Percentiles rank a stretch among this genome's conserved stretches.
Conservation (phyloP, 805 yeast species). For the Scheffersomyces ergatensis region DNA sequence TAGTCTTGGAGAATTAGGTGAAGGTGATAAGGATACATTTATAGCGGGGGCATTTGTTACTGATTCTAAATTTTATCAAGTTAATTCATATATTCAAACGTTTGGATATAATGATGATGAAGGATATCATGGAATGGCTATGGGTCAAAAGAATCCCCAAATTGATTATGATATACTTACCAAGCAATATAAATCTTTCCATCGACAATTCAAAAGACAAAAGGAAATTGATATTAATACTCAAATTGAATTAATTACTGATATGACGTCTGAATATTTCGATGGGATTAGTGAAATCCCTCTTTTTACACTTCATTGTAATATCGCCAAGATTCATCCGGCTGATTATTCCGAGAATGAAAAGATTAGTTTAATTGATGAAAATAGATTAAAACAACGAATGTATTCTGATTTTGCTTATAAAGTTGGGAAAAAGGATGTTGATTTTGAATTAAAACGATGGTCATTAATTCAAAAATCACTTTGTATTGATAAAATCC, state of each 20-base stretch:
- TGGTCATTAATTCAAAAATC: constrained; percentile 9
- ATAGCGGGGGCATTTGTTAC: constrained; percentile 53
- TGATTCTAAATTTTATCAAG: constrained; percentile 13
- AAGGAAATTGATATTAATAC: background rate
- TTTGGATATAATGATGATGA: constrained; percentile 23
- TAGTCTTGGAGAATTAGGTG: constrained; percentile 71
- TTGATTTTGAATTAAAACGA: constrained; percentile 11
- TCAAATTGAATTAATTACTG: background rate
- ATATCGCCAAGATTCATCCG: constrained; percentile 17
- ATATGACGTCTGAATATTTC: background rate
- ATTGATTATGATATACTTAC: constrained; percentile 17
- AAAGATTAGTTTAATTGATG: constrained; percentile 3
- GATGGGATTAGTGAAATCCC: constrained; percentile 4
- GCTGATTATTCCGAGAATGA: constrained; percentile 4
- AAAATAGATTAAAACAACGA: constrained; percentile 8
- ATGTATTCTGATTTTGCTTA: constrained; percentile 8
- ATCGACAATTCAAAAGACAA: background rate
- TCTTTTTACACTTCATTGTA: constrained; percentile 12
- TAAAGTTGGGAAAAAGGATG: constrained; percentile 2
- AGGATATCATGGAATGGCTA: constrained; percentile 19
- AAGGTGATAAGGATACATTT: constrained; percentile 79
- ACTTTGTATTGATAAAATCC: constrained; percentile 7
- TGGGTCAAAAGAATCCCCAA: constrained; percentile 32
- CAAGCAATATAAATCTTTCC: constrained; percentile 1
- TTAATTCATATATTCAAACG: constrained; percentile 12